Base-by-base conservation (phyloP, 2,329 filamentous ascomycete species). In the Diplodia mutila region DNA sequence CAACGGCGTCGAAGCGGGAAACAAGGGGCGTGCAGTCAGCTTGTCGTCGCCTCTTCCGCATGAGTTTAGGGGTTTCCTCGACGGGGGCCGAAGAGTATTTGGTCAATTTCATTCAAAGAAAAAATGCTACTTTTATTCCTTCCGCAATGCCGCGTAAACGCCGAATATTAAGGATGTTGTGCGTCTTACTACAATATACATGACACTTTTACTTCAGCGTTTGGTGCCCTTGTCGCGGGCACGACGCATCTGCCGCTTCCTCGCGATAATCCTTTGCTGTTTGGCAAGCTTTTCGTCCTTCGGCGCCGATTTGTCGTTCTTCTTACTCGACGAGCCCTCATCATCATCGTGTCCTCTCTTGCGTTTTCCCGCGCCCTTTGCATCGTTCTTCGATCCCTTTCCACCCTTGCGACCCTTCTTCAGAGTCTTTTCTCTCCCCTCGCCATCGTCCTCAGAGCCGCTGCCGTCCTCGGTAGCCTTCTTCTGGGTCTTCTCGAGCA, bases 181-280 rank as follows among this genome's bases (percentile, higher is more conserved):
- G 42, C 42, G 11, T 21, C 42, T 46, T n/a, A 46, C 18, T 27
- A 29, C 25, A 29, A n/a, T n/a, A 16, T 32, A n/a, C 29, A 25
- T 4, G 29, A 12, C 27, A 34, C 34, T 25, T 25, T 27, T 25
- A 18, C 7, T 37, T 49, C 34, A 63, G 12, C 27, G n/a, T 18
- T 63, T 63, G 29, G 29, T 46, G 23, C 61, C 81, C 78, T 87
- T 85, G 76, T 87, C 85, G 77, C 72, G 70, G 68, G 78, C 75
- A 71, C 82, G 84, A 66, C 93, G 87, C 83, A 90, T 86, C 82
- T 91, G 87, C 70, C 93, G 86, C 83, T 97, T 97, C 79, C 92
- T 90, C 59, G 89, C 90, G 78, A 97, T 96, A 75, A 97, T 91
- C 75, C 89, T 90, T 74, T 93, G 91, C 70, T 87, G 81, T 76